A percentile compares a stretch with the other conserved stretches of the same genome.
Conservation (phyloP, 768 basidiomycete species). For the Udeniomyces megalosporus region DNA sequence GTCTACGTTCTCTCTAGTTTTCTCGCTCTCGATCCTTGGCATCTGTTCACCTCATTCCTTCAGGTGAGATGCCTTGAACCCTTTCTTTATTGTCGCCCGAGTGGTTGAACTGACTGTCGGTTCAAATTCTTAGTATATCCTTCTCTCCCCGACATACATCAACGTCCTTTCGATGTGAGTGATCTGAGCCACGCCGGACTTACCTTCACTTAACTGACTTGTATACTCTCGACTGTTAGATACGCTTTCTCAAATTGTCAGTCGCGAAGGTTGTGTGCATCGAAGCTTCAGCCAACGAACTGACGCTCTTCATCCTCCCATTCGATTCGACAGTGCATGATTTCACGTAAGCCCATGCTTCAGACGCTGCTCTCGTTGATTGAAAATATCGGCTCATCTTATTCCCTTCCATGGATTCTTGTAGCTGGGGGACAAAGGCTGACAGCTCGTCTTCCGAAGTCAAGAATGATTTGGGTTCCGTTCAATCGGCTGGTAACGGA, state of each 20-base stretch:
- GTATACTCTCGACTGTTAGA: too few species aligned
- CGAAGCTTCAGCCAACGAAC: too few species aligned
- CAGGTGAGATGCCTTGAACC: too few species aligned
- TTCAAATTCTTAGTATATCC: too few species aligned
- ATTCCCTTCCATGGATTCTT: too few species aligned
- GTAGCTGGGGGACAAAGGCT: constrained; percentile 80
- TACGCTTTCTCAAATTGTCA: too few species aligned
- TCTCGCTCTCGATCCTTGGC: constrained; percentile 87
- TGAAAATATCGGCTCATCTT: too few species aligned
- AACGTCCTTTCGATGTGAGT: constrained; percentile 19
- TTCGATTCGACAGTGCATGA: constrained; percentile 69
- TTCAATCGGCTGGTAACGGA: constrained; percentile 45
- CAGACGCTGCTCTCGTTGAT: not conserved
- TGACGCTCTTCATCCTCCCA: too few species aligned
- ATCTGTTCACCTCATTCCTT: constrained; percentile 76
- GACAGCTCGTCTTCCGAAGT: constrained; percentile 38
- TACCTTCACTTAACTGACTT: too few species aligned
- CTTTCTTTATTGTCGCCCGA: too few species aligned
- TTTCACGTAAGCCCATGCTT: constrained; percentile 30
- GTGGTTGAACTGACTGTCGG: too few species aligned
- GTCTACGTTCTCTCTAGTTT: constrained; percentile 55
- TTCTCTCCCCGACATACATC: constrained; percentile 37
- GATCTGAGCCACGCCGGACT: not conserved
- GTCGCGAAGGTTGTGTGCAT: too few species aligned
- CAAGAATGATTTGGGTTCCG: constrained; percentile 61